phyloP scores from a whole-genome alignment of 495 filamentous ascomycete genomes.

The Penicillium dipodomyicola region DNA sequence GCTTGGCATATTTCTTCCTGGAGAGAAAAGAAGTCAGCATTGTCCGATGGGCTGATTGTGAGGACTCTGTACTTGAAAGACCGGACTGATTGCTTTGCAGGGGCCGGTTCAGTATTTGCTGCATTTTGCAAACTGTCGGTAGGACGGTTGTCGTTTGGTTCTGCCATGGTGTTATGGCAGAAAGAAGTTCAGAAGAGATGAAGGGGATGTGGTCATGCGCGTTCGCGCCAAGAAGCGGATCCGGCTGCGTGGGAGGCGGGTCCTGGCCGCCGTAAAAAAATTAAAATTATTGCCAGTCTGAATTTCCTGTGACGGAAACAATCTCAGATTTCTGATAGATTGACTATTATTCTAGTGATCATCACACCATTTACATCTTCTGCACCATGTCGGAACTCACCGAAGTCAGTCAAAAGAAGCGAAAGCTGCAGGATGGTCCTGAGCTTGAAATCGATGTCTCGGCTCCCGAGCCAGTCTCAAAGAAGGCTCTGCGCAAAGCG shows the following conservation, averaged over 20 bases:
- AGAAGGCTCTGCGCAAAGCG: slow-evolving; percentile 77
- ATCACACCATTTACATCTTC: slow-evolving; percentile 6
- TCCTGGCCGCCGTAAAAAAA: slow-evolving; percentile 39
- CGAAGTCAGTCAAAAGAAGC: slow-evolving; percentile 60
- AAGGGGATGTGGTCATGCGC: slow-evolving; percentile 18
- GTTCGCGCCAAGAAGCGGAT: slow-evolving; percentile 24
- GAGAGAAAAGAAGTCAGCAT: slow-evolving; percentile 36
- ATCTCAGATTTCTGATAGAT: background rate
- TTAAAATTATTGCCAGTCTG: slow-evolving; percentile 14
- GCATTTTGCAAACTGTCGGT: slow-evolving; percentile 37
- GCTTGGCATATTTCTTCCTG: slow-evolving; percentile 95
- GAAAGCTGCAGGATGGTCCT: slow-evolving; percentile 55
- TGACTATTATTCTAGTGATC: slow-evolving; percentile 4
- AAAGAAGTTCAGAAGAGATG: slow-evolving; percentile 10
- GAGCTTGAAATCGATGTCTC: slow-evolving; percentile 88
- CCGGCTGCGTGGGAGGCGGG: slow-evolving; percentile 28
- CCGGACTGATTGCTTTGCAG: slow-evolving; percentile 39
- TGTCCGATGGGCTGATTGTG: background rate
- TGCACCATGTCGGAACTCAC: slow-evolving; percentile 32
- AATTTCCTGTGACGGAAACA: slow-evolving; percentile 4
- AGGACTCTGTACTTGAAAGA: slow-evolving; percentile 42
- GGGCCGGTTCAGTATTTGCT: slow-evolving; percentile 19
- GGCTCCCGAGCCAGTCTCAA: slow-evolving; percentile 88
- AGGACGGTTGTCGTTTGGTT: slow-evolving; percentile 26
- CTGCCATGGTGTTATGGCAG: slow-evolving; percentile 30